Percentiles rank a stretch among this genome's conserved stretches.
phyloP scores from a whole-genome alignment of 208 protist species.

The Leptomonas pyrrhocoris region DNA sequence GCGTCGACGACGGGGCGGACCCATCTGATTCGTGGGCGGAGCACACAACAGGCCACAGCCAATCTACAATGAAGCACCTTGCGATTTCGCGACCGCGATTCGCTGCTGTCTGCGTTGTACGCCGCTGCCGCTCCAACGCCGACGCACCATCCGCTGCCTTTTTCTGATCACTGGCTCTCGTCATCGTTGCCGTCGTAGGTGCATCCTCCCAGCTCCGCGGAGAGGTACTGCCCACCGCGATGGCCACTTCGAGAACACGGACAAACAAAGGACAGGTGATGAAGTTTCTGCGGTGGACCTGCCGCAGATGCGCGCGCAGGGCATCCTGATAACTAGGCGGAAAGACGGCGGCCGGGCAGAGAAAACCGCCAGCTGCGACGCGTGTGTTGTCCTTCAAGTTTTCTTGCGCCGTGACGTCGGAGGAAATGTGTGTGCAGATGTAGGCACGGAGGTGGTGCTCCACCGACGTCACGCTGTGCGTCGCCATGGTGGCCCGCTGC shows the following conservation, averaged over 20 bases:
- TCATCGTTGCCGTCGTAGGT: no score
- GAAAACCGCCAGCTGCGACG: conserved; percentile 7
- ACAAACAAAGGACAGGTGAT: conserved; percentile 49
- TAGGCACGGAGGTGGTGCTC: conserved; percentile 29
- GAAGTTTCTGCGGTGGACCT: conserved; percentile 38
- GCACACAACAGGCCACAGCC: conserved; percentile 26
- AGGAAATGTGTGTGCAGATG: conserved; percentile 10
- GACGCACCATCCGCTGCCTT: no score
- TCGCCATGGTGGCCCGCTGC: background rate
- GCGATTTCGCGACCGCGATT: conserved; percentile 21
- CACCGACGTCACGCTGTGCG: conserved; percentile 2
- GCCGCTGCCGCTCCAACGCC: background rate
- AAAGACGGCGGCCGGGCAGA: conserved; percentile 23
- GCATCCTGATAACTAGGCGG: conserved; percentile 20
- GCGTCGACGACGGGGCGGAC: background rate
- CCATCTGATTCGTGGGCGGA: background rate
- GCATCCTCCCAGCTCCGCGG: background rate
- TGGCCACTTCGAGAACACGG: conserved; percentile 52
- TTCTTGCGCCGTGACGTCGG: no score
- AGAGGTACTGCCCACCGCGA: background rate
- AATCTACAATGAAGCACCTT: conserved; percentile 11
- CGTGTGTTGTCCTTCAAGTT: no score
- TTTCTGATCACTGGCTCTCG: no score
- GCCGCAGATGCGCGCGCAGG: conserved; percentile 25
- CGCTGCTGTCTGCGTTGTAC: conserved; percentile 1